Evolutionary conservation across 768 basidiomycete genomes (phyloP).

Genomic region (Pisolithus marmoratus): DNA sequence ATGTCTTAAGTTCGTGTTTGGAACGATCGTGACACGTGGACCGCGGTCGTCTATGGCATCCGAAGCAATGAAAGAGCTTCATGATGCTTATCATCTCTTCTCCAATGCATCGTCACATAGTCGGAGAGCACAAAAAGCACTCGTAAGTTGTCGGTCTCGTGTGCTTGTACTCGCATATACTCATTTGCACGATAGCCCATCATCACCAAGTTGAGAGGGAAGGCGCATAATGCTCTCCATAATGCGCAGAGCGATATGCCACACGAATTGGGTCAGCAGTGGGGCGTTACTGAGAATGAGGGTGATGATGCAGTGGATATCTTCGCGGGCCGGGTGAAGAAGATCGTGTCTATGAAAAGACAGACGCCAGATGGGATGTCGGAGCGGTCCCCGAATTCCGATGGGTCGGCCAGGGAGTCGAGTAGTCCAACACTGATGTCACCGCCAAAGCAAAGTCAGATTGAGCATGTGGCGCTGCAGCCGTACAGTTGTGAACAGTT

Average conservation of each 20-base stretch:
- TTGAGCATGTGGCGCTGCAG: background rate
- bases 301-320: slow-evolving; percentile 61
- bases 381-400: slow-evolving; percentile 1
- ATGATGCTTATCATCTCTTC: slow-evolving; percentile 63
- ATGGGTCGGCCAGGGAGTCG: background rate
- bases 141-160: slow-evolving; percentile 36
- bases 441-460: background rate
- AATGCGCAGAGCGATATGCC: slow-evolving; percentile 34
- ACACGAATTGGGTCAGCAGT: slow-evolving; percentile 33
- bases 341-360: slow-evolving; percentile 50
- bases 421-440: background rate
- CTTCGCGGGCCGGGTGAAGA: slow-evolving; percentile 60
- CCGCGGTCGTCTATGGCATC: slow-evolving; percentile 64
- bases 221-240: slow-evolving; percentile 54
- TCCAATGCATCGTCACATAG: slow-evolving; percentile 52
- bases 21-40: slow-evolving; percentile 70
- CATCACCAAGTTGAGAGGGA: slow-evolving; percentile 54
- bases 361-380: slow-evolving; percentile 16
- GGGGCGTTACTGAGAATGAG: slow-evolving; percentile 49
- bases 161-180: background rate
- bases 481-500: background rate
- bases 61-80: slow-evolving; percentile 64
- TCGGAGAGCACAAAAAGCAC: slow-evolving; percentile 58
- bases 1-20: slow-evolving; percentile 66
- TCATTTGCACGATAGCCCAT: slow-evolving; percentile 42